These are phyloP conservation scores for Endocalyx cinctus DNA, from an alignment of 2,329 filamentous ascomycete genomes.

Conservation along the genomic window DNA sequence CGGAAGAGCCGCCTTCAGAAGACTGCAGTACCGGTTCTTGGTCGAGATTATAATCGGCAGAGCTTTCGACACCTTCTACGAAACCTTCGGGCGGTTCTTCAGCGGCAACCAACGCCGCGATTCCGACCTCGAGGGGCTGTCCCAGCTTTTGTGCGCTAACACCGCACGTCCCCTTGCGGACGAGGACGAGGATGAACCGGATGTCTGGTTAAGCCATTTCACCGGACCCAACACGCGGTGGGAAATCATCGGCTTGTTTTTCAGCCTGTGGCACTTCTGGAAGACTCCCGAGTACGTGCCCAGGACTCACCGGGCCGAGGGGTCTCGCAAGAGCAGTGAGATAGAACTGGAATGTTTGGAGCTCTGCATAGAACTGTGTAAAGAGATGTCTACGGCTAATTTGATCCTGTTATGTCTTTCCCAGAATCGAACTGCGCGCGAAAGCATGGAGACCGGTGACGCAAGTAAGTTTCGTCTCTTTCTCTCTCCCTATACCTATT, in stretches of 20 bases:
- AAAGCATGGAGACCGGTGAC: constrained; percentile 19
- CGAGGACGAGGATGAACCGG: constrained; percentile 23
- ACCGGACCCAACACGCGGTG: constrained; percentile 33
- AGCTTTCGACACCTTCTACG: constrained; percentile 23
- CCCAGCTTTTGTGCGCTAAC: constrained; percentile 30
- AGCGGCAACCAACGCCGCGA: constrained; percentile 12
- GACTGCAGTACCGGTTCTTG: background rate
- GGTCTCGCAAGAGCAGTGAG: constrained; percentile 4
- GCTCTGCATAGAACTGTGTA: constrained; percentile 18
- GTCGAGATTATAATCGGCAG: constrained; percentile 25
- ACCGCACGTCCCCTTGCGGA: constrained; percentile 30
- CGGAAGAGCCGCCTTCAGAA: constrained; percentile 1
- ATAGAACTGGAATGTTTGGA: constrained; percentile 8
- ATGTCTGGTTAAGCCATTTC: constrained; percentile 34
- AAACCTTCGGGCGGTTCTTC: constrained; percentile 23
- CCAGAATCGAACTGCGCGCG: constrained; percentile 11
- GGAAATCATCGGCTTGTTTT: constrained; percentile 37
- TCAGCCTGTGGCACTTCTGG: constrained; percentile 18
- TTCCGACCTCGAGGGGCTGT: constrained; percentile 29
- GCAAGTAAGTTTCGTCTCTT: constrained; percentile 15
- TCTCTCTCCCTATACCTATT: background rate
- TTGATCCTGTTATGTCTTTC: constrained; percentile 17
- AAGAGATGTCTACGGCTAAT: constrained; percentile 18
- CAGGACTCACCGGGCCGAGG: constrained; percentile 4
- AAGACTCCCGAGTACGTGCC: background rate